Evolutionary conservation across 768 basidiomycete genomes (phyloP).

Genomic region (Mycena rebaudengoi): DNA sequence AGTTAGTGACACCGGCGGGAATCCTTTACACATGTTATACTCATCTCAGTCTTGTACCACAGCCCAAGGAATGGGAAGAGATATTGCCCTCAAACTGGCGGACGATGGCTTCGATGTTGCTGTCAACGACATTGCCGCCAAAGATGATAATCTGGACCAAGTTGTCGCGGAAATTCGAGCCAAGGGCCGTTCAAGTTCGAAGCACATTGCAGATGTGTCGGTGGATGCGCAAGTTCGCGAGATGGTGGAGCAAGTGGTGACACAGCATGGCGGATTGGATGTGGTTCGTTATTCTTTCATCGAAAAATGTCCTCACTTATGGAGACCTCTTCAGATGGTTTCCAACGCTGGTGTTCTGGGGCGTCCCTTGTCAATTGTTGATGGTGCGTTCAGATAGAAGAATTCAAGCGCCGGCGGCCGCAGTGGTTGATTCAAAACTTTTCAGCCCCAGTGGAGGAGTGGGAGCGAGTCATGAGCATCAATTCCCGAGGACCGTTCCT

Average conservation of each 20-base stretch:
- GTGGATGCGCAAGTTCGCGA: conserved; percentile 26
- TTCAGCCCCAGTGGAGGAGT: conserved; percentile 26
- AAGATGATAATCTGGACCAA: background rate
- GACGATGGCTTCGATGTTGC: conserved; percentile 5
- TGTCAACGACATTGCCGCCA: background rate
- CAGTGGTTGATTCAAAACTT: background rate
- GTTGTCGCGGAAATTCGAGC: background rate
- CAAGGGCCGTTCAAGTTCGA: background rate
- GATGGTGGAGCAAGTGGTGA: conserved; percentile 16
- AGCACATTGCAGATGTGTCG: conserved; percentile 18
- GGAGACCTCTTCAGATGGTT: no score
- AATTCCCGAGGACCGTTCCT: conserved; percentile 44
- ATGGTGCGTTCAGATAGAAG: background rate
- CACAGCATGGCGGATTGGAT: conserved; percentile 12
- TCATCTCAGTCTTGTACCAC: background rate
- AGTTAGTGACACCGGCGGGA: background rate
- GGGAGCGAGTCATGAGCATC: conserved; percentile 34
- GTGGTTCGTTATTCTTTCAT: background rate
- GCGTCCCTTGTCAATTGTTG: no score
- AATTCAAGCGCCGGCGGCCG: background rate
- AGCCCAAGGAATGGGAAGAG: background rate
- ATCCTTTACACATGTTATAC: background rate
- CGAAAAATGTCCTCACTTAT: background rate
- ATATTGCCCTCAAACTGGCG: background rate
- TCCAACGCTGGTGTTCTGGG: no score